Evolutionary conservation across 1,139 yeast species (phyloP).

Genomic region (Candida glucosophila): DNA sequence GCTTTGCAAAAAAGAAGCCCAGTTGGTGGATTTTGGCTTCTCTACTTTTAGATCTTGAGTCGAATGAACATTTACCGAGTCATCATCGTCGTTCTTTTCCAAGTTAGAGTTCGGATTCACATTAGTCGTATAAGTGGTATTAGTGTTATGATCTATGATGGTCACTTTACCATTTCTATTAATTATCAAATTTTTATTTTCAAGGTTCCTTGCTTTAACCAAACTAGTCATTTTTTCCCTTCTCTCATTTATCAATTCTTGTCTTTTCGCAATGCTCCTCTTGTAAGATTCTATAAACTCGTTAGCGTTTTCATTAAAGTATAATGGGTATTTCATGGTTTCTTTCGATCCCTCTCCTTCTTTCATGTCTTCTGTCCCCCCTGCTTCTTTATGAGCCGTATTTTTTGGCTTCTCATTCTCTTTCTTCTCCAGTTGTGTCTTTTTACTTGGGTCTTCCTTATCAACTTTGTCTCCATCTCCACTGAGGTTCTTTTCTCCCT

Average conservation of each 20-base stretch:
- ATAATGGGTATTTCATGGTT: constrained; percentile 11
- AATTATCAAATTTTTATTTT: constrained; percentile 8
- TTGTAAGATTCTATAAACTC: too few species aligned
- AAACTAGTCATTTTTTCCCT: constrained; percentile 7
- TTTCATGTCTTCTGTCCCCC: not conserved
- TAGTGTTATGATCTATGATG: constrained; percentile 13
- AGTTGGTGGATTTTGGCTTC: constrained; percentile 9
- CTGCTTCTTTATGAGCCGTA: not conserved
- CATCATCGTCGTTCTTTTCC: constrained; percentile 4
- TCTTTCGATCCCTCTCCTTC: not conserved
- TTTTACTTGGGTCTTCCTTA: not conserved
- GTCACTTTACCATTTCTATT: constrained; percentile 7
- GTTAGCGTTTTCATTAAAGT: constrained; percentile 10
- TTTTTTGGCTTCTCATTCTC: not conserved
- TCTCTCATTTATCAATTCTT: constrained; percentile 6
- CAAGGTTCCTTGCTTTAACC: too few species aligned
- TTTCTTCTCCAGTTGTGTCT: constrained; percentile 1
- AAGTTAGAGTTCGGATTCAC: constrained; percentile 3
- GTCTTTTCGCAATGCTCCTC: constrained; percentile 4
- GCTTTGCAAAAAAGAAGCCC: constrained; percentile 20
- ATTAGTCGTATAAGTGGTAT: constrained; percentile 6
- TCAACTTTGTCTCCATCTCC: not conserved
- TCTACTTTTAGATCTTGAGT: not conserved
- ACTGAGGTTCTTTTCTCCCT: not conserved
- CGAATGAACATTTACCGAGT: not conserved